A percentile compares a stretch with the other conserved stretches of the same genome.
Conservation (phyloP, 805 yeast genomes). For the Nakazawaea molendinolei region DNA sequence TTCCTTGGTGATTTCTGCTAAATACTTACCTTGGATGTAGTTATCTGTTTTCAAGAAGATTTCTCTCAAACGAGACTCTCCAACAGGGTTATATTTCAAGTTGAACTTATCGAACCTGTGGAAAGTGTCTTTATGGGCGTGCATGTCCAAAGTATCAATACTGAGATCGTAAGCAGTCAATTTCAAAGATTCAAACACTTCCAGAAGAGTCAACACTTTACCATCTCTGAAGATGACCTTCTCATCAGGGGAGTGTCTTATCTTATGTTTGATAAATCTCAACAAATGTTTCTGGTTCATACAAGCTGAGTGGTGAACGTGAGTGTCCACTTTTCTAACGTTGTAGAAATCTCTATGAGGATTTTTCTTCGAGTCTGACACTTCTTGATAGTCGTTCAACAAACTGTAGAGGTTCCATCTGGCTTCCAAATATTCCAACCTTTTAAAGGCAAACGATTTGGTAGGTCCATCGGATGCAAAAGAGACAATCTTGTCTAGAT, state of each 20-base stretch:
- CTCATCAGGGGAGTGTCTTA: conserved; percentile 80
- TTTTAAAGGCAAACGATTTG: conserved; percentile 90
- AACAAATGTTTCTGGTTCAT: conserved; percentile 97
- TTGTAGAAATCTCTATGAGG: conserved; percentile 98
- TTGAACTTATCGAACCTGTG: conserved; percentile 97
- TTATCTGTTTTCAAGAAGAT: conserved; percentile 95
- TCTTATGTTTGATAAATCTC: conserved; percentile 90
- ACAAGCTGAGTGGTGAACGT: conserved; percentile 98
- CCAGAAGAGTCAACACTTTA: conserved; percentile 72
- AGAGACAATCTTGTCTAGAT: conserved; percentile 64
- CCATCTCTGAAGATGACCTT: conserved; percentile 93
- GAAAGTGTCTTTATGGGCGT: conserved; percentile 96
- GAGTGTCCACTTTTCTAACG: conserved; percentile 95
- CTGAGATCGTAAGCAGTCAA: conserved; percentile 91
- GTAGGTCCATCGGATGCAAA: conserved; percentile 93
- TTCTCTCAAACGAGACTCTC: conserved; percentile 95
- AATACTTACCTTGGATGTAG: conserved; percentile 77
- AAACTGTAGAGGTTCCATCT: conserved; percentile 90
- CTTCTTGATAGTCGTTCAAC: conserved; percentile 89
- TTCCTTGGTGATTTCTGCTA: conserved; percentile 91
- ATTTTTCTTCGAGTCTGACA: conserved; percentile 79
- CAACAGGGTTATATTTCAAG: conserved; percentile 94
- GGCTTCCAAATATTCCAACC: conserved; percentile 91
- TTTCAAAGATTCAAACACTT: conserved; percentile 86
- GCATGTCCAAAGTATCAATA: conserved; percentile 98